Evolutionary conservation across 495 filamentous ascomycete species (phyloP), one percentile per base, ranked within the genome.

Genomic region (Xylaria cubensis): DNA sequence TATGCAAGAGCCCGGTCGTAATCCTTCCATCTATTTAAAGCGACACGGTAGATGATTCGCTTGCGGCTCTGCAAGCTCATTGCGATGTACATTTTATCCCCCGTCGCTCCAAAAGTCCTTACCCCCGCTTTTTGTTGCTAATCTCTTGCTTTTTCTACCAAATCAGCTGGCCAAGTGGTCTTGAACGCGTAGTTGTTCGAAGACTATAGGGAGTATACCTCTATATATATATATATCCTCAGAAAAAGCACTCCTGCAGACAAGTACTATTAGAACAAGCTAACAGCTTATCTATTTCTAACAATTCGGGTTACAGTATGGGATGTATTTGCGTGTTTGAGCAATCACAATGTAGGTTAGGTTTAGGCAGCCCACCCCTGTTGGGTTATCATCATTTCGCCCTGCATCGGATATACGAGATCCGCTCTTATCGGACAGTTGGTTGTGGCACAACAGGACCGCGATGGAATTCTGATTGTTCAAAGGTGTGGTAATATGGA

Each of bases 1-100:
- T 32, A 63, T 26, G 62, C 36, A 44, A 46, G 34, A 41, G 36
- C 63, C 42, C 63, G 29, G 24, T 10, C 34, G 48, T 9, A 42
- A 41, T 55, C 32, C 48, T 42, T 42, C 65, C 6, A 44, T 24
- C n/a, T 67, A 67, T 55, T 55, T 67, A 55, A 56, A 56, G 50
- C 65, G 36, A 42, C 48, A 13, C 26, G 65, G 50, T n/a, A 67
- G 24, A 24, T 67, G 65, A 67, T 67, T 67, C 65, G 65, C 34
- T 56, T 55, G 32, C 50, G 65, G 29, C 64, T 67, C 64, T 53
- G 44, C 63, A 50, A 50, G 39, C 46, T 53, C 46, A 67, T 67
- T 53, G n/a, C 46, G 32, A 53, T 48, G 44, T 67, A 32, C 64
- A 29, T 41, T 29, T 24, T 53, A 26, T 39, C 41, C 64, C 63